These are phyloP conservation scores for Gastrolobium bilobum DNA, from an alignment of 306 rosid genomes.

Conservation along the genomic window DNA sequence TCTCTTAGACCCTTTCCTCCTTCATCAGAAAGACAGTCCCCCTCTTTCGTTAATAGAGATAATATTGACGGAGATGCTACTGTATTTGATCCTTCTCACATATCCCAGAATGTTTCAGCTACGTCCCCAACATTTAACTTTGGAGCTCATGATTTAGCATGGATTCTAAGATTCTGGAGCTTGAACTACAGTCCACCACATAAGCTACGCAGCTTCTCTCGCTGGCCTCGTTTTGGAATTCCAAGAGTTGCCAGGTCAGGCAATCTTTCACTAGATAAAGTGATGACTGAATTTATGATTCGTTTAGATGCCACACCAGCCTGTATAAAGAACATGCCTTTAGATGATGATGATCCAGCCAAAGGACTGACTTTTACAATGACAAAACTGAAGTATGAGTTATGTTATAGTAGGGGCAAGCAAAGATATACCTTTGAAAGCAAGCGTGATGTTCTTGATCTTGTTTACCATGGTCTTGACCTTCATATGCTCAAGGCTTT, in stretches of 20 bases:
- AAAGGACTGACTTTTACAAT: conserved; percentile 89
- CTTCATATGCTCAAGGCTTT: conserved; percentile 82
- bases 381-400: conserved; percentile 82
- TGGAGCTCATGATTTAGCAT: conserved; percentile 99
- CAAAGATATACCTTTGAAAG: conserved; percentile 91
- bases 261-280: conserved; percentile 93
- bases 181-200: conserved; percentile 92
- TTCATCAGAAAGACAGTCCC: conserved; percentile 59
- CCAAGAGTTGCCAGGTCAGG: conserved; percentile 88
- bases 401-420: conserved; percentile 90
- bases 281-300: conserved; percentile 98
- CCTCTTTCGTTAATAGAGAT: conserved; percentile 53
- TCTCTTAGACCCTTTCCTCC: conserved; percentile 77
- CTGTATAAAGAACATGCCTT: conserved; percentile 84
- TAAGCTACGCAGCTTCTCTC: conserved; percentile 91
- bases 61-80: conserved; percentile 63
- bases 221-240: conserved; percentile 97
- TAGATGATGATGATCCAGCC: conserved; percentile 98
- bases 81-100: conserved; percentile 63
- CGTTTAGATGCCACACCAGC: conserved; percentile 86
- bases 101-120: conserved; percentile 55
- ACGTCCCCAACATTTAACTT: conserved; percentile 81
- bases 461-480: conserved; percentile 96
- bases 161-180: conserved; percentile 83
- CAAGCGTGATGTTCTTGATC: conserved; percentile 90